Base-by-base conservation (phyloP, 768 basidiomycete species). In the Leucocoprinus birnbaumii region DNA sequence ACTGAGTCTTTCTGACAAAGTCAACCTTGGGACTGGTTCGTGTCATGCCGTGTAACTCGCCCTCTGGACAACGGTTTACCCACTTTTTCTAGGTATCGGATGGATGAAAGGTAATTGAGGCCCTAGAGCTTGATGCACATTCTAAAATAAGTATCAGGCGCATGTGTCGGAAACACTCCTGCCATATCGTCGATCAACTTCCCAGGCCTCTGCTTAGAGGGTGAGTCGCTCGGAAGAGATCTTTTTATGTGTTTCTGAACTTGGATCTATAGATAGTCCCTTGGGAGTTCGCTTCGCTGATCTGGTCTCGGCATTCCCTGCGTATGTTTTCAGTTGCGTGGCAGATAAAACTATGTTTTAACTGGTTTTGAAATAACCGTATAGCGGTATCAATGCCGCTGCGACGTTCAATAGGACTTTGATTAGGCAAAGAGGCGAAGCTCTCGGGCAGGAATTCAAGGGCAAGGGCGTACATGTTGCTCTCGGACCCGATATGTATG, bases 401-500 rank as follows among this genome's bases (percentile, higher is more conserved):
- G 73, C 79, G 9, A 80, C 80, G 40, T 81, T 79, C 61, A 80
- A 80, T 58, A 73, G 80, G 35, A 74, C 73, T 5, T 68, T 88
- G 24, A 84, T 86, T 71, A 73, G 78, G 58, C 69, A 75, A 46
- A 73, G 85, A 35, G 85, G 81, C 10, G 65, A 64, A 16, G 80
- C 81, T 0, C 76, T 87, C 64, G 86, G 85, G 1, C 64, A 72
- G 21, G 87, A 88, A 63, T 82, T 82, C 68, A 73, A 71, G 43
- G 81, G 77, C 38, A 83, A 85, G 65, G 86, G 86, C 22, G 76
- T 83, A 8, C 64, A 86, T 65, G 76, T 81, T 48, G 75, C 70
- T 8, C 68, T 82, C 16, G 79, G 77, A 1, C 80, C 80, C 1
- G 74, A 74, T 68, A 80, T 80, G 77, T 76, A 55, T 7, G 71